Base-by-base conservation (phyloP, 768 basidiomycete genomes). In the Rhizopogon vulgaris region DNA sequence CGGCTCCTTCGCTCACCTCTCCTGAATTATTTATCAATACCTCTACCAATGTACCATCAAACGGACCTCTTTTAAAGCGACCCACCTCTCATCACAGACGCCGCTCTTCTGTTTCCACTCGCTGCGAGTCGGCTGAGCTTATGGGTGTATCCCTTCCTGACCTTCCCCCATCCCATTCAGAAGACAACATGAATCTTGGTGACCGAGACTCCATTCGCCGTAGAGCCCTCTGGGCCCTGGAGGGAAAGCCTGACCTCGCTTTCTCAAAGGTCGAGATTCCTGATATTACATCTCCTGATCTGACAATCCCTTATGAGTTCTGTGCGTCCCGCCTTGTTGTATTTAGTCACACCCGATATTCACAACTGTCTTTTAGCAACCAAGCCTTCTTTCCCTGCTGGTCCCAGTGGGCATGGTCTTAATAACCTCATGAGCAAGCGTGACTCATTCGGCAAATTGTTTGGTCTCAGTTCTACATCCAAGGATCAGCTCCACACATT, bases 91-190 rank as follows among this genome's bases (percentile, higher is more conserved):
- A 91, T 59, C 93, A 94, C 60, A 78, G 82, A 12, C 88, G 93
- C 43, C 81, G 82, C 38, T 92, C 91, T 1, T 91, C 89, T 24
- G 90, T 95, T 25, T 91, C 93, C 9, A 94, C 92, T 38, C 84
- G 91, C 55, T 79, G 78, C 58, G 93, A 95, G 72, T 93, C 90
- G 17, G 87, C 90, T 15, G 93, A 94, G 61, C 73, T 95, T 62
- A 94, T 95, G 88, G 90, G 90, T 25, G 79, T 90, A 11, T 70
- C 85, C 22, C 71, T 88, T 37, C 83, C 87, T 11, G 81, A 84
- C 54, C 75, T 90, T 24, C 80, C 83, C 5, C 60, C 77, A 8
- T 78, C 80, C 2, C 71, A 73, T 25, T 74, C 82, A 1, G 84
- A 90, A 30, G 83, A 87, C 63, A 82, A 82, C 59, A 70, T 86